Conservation (phyloP, 1,284 basidiomycete species). For the Leccinum ponderosum region DNA sequence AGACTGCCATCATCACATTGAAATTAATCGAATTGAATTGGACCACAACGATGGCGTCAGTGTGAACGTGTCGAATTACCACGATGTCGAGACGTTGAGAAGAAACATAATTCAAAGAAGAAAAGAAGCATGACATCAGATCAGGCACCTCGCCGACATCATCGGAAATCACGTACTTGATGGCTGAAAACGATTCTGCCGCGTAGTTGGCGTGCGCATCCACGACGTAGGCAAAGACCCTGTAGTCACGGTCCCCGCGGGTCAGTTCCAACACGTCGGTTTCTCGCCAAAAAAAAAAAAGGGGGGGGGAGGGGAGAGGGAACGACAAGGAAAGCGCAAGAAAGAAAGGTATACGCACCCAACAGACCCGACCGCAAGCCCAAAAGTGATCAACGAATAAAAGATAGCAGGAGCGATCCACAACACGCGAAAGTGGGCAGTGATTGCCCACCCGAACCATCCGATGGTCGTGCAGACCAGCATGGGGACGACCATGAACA, state of each 20-base stretch:
- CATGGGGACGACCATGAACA: conserved; percentile 1
- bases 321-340: background rate
- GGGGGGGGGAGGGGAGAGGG: background rate
- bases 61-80: background rate
- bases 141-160: background rate
- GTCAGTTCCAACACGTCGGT: background rate
- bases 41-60: background rate
- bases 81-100: background rate
- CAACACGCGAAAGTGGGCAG: background rate
- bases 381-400: background rate
- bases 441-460: conserved; percentile 2
- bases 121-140: background rate
- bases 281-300: background rate
- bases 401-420: conserved; percentile 2
- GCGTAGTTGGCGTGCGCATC: background rate
- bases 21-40: background rate
- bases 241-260: background rate
- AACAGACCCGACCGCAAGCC: background rate
- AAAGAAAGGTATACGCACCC: background rate
- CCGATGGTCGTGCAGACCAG: background rate
- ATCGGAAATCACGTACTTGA: background rate
- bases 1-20: background rate
- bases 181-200: background rate
- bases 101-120: background rate
- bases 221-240: conserved; percentile 1